Base-by-base conservation (phyloP, 169 alveolate species). In the Besnoitia besnoiti region DNA sequence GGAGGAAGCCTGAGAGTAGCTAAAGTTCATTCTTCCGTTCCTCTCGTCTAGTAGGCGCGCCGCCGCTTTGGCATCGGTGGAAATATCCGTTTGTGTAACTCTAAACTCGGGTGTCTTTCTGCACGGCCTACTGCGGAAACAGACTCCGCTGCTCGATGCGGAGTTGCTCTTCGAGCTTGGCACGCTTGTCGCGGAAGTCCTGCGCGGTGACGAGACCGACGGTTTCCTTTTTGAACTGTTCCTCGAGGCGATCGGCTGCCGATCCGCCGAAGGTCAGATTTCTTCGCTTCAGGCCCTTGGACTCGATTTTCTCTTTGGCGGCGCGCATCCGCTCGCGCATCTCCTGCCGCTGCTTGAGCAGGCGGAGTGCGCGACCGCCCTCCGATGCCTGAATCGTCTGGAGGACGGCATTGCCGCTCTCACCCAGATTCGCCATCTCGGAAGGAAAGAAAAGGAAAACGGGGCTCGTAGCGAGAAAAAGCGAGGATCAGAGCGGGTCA, bases 311-410 rank as follows among this genome's bases (percentile, higher is more conserved):
- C 73, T 88, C 90, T 55, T 89, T 93, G 7, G 85, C 91, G 24
- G 47, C 67, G 73, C 88, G 91, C 85, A 82, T 12, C n/a, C 77
- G 73, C 91, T 76, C 77, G 40, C 46, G 88, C 85, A 92, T 85
- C 61, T 46, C 24, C 51, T 92, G 89, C 12, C 94, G 88, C 90
- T 92, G 89, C 85, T 59, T 82, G 50, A 93, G 91, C 85, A 88
- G 67, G 37, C 89, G 91, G n/a, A 91, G 61, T 0, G 94, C 94
- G 27, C 94, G 67, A 0, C 94, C 94, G 30, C 92, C 94, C 39
- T 91, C 94, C 4, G 91, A 50, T 79, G 94, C 82, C 91, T 91
- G 91, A 42, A 91, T 91, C 39, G 92, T 91, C 92, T 91, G 94
- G 85, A 91, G 79, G 46, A 91, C 91, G 79, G 91, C 91, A 82